phyloP scores from a whole-genome alignment of 129 eudicot species.

The Mikania micrantha region DNA sequence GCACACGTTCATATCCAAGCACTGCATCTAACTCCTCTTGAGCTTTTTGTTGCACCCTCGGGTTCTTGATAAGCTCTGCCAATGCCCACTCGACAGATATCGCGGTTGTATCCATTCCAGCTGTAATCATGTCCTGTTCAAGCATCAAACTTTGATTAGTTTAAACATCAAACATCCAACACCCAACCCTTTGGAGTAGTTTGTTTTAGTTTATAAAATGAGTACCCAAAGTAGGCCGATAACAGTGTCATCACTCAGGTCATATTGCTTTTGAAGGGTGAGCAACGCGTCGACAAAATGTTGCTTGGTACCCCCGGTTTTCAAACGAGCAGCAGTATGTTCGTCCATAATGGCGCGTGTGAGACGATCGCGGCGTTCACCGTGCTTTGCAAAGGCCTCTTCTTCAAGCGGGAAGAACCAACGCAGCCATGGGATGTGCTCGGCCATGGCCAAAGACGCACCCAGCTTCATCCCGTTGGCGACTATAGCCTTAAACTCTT shows the following conservation, averaged over 20 bases:
- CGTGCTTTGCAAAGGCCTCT: conserved; percentile 49
- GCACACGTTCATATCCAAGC: conserved; percentile 49
- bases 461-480: conserved; percentile 51
- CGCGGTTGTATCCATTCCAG: conserved; percentile 75
- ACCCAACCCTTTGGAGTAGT: neutral
- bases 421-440: conserved; percentile 65
- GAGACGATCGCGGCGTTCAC: conserved; percentile 47
- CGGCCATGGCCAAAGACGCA: conserved; percentile 56
- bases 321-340: conserved; percentile 52
- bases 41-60: conserved; percentile 64
- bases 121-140: conserved; percentile 79
- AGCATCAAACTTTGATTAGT: neutral
- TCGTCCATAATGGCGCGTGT: conserved; percentile 69
- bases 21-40: conserved; percentile 65
- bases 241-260: conserved; percentile 66
- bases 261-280: conserved; percentile 55
- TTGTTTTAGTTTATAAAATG: neutral
- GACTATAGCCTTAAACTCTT: conserved; percentile 54
- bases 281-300: conserved; percentile 75
- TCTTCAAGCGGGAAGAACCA: conserved; percentile 65
- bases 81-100: conserved; percentile 77
- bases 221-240: conserved; percentile 76
- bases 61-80: conserved; percentile 79
- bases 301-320: conserved; percentile 46
- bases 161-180: too few relatives aligned